phyloP scores from a whole-genome alignment of 2,329 filamentous ascomycete species.

The Xylariaceae sp. region DNA sequence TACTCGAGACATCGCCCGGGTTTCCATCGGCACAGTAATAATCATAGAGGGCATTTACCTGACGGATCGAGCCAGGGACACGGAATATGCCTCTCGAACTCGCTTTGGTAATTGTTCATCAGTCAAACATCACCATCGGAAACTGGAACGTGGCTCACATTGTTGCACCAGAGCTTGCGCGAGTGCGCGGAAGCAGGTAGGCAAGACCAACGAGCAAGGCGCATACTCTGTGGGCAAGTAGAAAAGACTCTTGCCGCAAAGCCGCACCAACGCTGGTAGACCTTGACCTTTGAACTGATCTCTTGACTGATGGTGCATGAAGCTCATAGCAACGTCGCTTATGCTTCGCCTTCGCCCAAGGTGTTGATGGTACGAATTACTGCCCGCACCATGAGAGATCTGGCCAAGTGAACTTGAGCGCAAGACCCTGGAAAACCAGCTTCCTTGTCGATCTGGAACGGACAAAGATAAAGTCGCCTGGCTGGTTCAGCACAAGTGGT shows the following conservation, averaged over 20 bases:
- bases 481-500: background rate
- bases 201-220: slow-evolving; percentile 52
- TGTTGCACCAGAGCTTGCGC: slow-evolving; percentile 61
- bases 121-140: background rate
- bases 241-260: slow-evolving; percentile 60
- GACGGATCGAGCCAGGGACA: slow-evolving; percentile 54
- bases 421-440: slow-evolving; percentile 36
- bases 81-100: slow-evolving; percentile 58
- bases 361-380: slow-evolving; percentile 20
- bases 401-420: slow-evolving; percentile 26
- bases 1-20: slow-evolving; percentile 48
- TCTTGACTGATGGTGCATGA: slow-evolving; percentile 39
- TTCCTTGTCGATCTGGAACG: slow-evolving; percentile 23
- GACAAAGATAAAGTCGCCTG: slow-evolving; percentile 8
- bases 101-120: slow-evolving; percentile 25
- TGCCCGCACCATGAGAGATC: slow-evolving; percentile 18
- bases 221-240: slow-evolving; percentile 57
- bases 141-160: no score
- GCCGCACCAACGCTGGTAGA: slow-evolving; percentile 54
- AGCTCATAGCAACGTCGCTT: slow-evolving; percentile 47
- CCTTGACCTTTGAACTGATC: slow-evolving; percentile 45
- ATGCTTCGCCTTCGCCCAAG: slow-evolving; percentile 48
- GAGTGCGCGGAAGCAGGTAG: slow-evolving; percentile 62
- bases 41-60: slow-evolving; percentile 56
- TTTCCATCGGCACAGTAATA: slow-evolving; percentile 55